Base-by-base conservation (phyloP, 75 land plant genomes). In the Isoetes taiwanensis region DNA sequence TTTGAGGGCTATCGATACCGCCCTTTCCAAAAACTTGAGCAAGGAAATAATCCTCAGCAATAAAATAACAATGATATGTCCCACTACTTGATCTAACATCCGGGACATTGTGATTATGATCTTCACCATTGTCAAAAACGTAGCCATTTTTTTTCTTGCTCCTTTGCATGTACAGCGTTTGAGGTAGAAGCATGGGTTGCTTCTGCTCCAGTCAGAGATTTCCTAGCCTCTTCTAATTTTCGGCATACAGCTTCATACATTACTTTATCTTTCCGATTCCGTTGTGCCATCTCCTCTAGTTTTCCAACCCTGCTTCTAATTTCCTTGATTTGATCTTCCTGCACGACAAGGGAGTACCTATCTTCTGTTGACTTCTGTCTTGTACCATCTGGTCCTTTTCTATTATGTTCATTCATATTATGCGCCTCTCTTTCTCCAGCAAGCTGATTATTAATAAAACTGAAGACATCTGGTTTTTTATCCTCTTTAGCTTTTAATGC, bases 81-180 rank as follows among this genome's bases (percentile, higher is more conserved):
- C n/a, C n/a, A n/a, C n/a, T n/a, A n/a, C n/a, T n/a, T n/a, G n/a
- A n/a, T n/a, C n/a, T n/a, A n/a, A n/a, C n/a, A n/a, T n/a, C n/a
- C n/a, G n/a, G n/a, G n/a, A n/a, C n/a, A n/a, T n/a, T n/a, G n/a
- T n/a, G n/a, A n/a, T n/a, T n/a, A n/a, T n/a, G n/a, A n/a, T n/a
- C n/a, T n/a, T n/a, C n/a, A n/a, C 11, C 14, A 43, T 21, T 41
- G 32, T 78, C 67, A 88, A 46, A 88, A 88, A 52, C 82, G 78
- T 2, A 88, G 66, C 97, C 97, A 91, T 50, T 56, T 73, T 63
- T 78, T 83, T 73, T 86, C 93, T 43, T 77, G 80, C 62, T 91
- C 97, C 69, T 77, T 80, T 43, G 75, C 76, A 16, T 69, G 71
- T 30, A 91, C 78, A 3, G 84, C 94, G 66, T 73, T 54, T 20